Percentiles rank a stretch among this genome's conserved stretches.
These are phyloP conservation scores for Scedosporium minutisporum DNA, from an alignment of 2,329 filamentous ascomycete genomes.

Conservation along the genomic window DNA sequence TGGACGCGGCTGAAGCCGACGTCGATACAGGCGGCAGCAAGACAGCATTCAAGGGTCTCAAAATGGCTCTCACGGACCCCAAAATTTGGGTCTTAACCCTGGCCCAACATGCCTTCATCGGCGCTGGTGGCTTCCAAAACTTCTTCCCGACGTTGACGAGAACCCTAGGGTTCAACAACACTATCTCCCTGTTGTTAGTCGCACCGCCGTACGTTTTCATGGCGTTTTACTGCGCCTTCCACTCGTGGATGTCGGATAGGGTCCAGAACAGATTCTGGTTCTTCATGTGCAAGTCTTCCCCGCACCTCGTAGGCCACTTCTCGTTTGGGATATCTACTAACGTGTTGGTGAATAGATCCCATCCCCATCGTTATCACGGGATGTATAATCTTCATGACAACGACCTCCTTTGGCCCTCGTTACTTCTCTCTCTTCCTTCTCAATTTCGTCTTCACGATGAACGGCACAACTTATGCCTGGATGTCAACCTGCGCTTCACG, in stretches of 20 bases:
- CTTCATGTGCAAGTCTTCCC: constrained; percentile 5
- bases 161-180: constrained; percentile 5
- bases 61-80: constrained; percentile 38
- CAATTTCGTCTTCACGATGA: constrained; percentile 45
- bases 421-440: constrained; percentile 48
- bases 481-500: constrained; percentile 39
- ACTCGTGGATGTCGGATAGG: constrained; percentile 14
- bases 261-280: constrained; percentile 10
- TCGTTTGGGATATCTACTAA: neutral
- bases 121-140: constrained; percentile 9
- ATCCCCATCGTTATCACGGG: constrained; percentile 34
- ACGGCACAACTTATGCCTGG: constrained; percentile 39
- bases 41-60: constrained; percentile 37
- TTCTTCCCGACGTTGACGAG: constrained; percentile 10
- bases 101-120: constrained; percentile 9
- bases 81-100: constrained; percentile 33
- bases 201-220: constrained; percentile 37
- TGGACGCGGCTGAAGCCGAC: constrained; percentile 40
- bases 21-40: constrained; percentile 35
- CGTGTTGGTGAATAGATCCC: constrained; percentile 21
- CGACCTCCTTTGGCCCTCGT: constrained; percentile 36
- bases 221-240: constrained; percentile 39
- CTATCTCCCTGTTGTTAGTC: constrained; percentile 13
- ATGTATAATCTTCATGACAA: constrained; percentile 41
- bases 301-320: neutral